These are phyloP conservation scores for Pichia occidentalis DNA, from an alignment of 805 yeast species.

Conservation along the genomic window DNA sequence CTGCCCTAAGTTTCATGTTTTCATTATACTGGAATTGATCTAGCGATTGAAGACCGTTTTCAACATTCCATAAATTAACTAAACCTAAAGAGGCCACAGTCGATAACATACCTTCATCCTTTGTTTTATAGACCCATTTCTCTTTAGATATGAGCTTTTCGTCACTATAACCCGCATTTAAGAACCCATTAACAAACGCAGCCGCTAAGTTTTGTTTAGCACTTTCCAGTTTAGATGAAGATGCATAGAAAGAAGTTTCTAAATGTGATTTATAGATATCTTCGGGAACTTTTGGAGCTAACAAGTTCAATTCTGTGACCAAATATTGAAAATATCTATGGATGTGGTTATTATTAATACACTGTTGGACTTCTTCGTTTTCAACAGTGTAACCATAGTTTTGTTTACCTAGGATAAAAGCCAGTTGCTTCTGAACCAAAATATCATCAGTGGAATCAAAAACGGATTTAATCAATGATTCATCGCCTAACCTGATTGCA, in stretches of 20 bases:
- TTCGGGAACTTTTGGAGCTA: slow-evolving; percentile 89
- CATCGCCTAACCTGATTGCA: slow-evolving; percentile 86
- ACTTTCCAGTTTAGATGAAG: slow-evolving; percentile 64
- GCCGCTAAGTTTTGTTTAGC: slow-evolving; percentile 94
- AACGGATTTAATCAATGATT: slow-evolving; percentile 65
- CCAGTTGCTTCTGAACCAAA: slow-evolving; percentile 80
- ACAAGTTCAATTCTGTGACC: slow-evolving; percentile 78
- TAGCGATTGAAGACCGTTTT: slow-evolving; percentile 81
- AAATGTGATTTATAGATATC: slow-evolving; percentile 89
- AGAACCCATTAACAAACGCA: slow-evolving; percentile 86
- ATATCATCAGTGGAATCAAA: slow-evolving; percentile 75
- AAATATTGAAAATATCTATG: slow-evolving; percentile 76
- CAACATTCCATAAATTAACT: slow-evolving; percentile 83
- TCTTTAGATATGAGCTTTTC: slow-evolving; percentile 76
- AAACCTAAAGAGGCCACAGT: slow-evolving; percentile 91
- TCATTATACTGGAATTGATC: slow-evolving; percentile 84
- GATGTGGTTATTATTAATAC: slow-evolving; percentile 71
- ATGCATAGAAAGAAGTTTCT: slow-evolving; percentile 55
- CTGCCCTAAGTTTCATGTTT: slow-evolving; percentile 87
- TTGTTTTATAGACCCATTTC: slow-evolving; percentile 84
- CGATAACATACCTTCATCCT: slow-evolving; percentile 84
- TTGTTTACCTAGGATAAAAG: slow-evolving; percentile 81
- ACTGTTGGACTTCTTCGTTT: slow-evolving; percentile 70
- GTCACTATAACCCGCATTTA: slow-evolving; percentile 84
- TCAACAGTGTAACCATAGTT: slow-evolving; percentile 72